A percentile compares a stretch with the other conserved stretches of the same genome.
Evolutionary conservation across 768 basidiomycete genomes (phyloP).

Genomic region (Pluteus cervinus): DNA sequence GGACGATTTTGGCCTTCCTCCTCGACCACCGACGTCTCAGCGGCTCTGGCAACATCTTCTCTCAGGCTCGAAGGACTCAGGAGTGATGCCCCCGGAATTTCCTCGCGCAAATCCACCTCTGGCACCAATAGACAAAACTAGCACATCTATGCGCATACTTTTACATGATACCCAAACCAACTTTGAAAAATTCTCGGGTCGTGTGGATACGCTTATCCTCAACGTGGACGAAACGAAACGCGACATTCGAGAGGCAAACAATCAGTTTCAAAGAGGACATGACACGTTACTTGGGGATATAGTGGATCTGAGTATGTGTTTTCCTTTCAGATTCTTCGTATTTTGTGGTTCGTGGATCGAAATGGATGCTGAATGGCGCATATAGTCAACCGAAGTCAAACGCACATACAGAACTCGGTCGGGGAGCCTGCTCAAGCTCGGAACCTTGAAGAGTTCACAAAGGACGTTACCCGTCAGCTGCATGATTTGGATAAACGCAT

Average conservation of each 20-base stretch:
- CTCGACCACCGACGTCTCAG: conserved; percentile 25
- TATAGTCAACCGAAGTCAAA: conserved; percentile 59
- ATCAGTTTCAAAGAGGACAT: conserved; percentile 53
- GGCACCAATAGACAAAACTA: conserved; percentile 56
- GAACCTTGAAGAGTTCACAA: conserved; percentile 31
- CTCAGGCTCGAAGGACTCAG: conserved; percentile 30
- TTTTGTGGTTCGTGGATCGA: conserved; percentile 10
- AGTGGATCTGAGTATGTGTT: conserved; percentile 46
- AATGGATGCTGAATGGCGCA: conserved; percentile 4
- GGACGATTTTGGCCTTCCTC: conserved; percentile 11
- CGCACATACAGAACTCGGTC: conserved; percentile 49
- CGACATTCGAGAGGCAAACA: conserved; percentile 48
- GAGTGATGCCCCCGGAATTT: conserved; percentile 16
- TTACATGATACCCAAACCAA: conserved; percentile 70
- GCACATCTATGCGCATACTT: conserved; percentile 66
- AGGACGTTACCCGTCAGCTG: conserved; percentile 34
- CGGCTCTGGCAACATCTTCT: conserved; percentile 57
- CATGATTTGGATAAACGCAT: conserved; percentile 48
- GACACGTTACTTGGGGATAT: conserved; percentile 53
- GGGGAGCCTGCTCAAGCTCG: conserved; percentile 50
- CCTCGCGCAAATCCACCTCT: conserved; percentile 29
- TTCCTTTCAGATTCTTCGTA: conserved; percentile 4
- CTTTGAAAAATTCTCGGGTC: conserved; percentile 59
- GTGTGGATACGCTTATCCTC: conserved; percentile 45
- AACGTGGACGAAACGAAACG: conserved; percentile 45